These are phyloP conservation scores for Bolboschoenoplectus hybrid DNA, from an alignment of 202 grass and related monocot species.

Conservation along the genomic window DNA sequence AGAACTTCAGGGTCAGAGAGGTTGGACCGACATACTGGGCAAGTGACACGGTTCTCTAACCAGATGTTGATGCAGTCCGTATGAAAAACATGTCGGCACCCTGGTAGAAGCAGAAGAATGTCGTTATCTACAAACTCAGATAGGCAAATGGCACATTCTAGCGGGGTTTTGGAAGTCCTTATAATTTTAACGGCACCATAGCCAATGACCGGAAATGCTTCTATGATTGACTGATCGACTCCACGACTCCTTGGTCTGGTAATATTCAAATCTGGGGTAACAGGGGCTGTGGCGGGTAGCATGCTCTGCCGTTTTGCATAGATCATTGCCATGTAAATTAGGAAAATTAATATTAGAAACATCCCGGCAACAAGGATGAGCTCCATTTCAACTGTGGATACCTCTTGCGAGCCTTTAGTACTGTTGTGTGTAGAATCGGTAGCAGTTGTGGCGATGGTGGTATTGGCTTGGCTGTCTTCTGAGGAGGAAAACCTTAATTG, in stretches of 20 bases:
- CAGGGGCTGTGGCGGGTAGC: background rate
- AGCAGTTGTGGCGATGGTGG: background rate
- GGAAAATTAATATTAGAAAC: constrained; percentile 66
- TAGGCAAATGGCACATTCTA: constrained; percentile 80
- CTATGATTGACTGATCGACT: constrained; percentile 60
- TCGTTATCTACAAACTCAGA: constrained; percentile 65
- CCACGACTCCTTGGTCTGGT: constrained; percentile 37
- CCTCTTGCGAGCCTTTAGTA: background rate
- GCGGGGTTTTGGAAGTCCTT: constrained; percentile 28
- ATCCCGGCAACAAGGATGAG: constrained; percentile 64
- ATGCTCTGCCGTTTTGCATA: constrained; percentile 61
- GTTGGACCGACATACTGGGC: constrained; percentile 69
- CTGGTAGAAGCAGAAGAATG: constrained; percentile 63
- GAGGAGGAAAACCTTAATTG: constrained; percentile 8
- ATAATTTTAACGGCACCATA: constrained; percentile 38
- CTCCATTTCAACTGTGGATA: constrained; percentile 11
- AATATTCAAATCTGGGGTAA: background rate
- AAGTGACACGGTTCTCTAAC: constrained; percentile 68
- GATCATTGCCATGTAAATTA: constrained; percentile 65
- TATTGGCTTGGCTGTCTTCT: background rate
- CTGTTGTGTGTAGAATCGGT: background rate
- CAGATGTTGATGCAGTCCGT: constrained; percentile 70
- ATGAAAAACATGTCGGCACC: constrained; percentile 81
- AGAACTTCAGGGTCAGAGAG: constrained; percentile 43
- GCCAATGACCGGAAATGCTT: constrained; percentile 62